A percentile compares a stretch with the other conserved stretches of the same genome.
Conservation (phyloP, 768 basidiomycete genomes). For the Phanerochaete sordida region DNA sequence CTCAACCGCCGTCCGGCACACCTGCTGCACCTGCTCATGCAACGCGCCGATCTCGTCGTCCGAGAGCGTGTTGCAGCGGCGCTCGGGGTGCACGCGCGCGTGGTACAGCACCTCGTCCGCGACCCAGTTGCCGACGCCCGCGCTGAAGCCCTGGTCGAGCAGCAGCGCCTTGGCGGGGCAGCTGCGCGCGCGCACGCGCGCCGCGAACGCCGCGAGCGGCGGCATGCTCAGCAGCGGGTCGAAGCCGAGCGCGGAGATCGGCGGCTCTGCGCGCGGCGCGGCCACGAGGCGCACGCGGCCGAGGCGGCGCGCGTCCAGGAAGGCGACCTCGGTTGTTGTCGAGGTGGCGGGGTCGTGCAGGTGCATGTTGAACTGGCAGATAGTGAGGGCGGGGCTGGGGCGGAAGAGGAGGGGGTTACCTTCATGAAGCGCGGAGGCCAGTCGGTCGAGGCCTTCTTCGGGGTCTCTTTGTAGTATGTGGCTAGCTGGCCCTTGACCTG, state of each 20-base stretch:
- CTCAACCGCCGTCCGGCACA: conserved; percentile 59
- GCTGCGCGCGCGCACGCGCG: conserved; percentile 45
- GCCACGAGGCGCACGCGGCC: conserved; percentile 64
- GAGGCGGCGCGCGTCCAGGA: conserved; percentile 67
- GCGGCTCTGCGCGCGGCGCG: conserved; percentile 57
- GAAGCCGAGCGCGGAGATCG: conserved; percentile 71
- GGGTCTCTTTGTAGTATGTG: conserved; percentile 46
- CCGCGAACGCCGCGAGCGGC: conserved; percentile 45
- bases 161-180: conserved; percentile 75
- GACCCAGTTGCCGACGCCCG: conserved; percentile 82
- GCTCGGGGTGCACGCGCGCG: conserved; percentile 68
- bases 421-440: conserved; percentile 73
- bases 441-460: conserved; percentile 34
- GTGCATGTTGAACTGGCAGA: conserved; percentile 57
- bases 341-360: conserved; percentile 37
- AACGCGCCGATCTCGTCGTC: conserved; percentile 45
- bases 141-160: conserved; percentile 75
- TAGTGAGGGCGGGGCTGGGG: background rate
- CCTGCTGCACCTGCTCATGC: conserved; percentile 48
- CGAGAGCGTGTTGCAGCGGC: conserved; percentile 54
- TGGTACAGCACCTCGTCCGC: conserved; percentile 79
- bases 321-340: conserved; percentile 55
- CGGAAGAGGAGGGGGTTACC: conserved; percentile 26
- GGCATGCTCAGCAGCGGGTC: conserved; percentile 76
- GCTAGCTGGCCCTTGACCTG: conserved; percentile 51